Base-by-base conservation (phyloP, 2,329 filamentous ascomycete species). In the Drechslerella coelobrocha region DNA sequence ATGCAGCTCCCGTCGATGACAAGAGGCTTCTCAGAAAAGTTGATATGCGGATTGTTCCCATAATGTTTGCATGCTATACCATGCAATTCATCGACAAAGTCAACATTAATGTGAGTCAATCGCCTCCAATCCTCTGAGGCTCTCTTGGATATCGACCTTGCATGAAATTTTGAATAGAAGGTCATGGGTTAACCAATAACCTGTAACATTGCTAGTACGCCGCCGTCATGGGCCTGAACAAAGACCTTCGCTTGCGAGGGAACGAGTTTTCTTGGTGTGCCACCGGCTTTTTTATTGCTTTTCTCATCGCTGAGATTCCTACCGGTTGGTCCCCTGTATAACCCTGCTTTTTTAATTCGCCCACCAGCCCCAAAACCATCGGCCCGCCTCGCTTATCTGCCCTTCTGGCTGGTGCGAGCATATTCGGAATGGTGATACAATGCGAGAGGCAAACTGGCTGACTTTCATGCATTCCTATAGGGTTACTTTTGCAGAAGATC, bases 1-100 rank as follows among this genome's bases (percentile, higher is more conserved):
- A 61, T 41, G 12, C 73, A 53, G 69, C 74, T 47, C 69, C 72
- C 21, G 77, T 82, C 34, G 77, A 84, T 72, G 78, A 85, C 50
- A 78, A 78, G 68, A 77, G 78, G 1, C 76, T 87, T 45, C 79
- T 84, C 2, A 81, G 82, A 68, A 85, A 83, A 77, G 82, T 88
- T 52, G 85, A 88, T 74, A 83, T 79, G 78, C 82, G 80, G 52
- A 84, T 88, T 57, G 80, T 88, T 31, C 85, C 85, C 0, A 79
- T 87, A 57, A 86, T 87, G 83, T 86, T 87, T 69, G 77, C 81
- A 47, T 84, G 82, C 75, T 88, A 88, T 75, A 83, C 83, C n/a
- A 81, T 87, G 78, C 85, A 87, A 74, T 86, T 86, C 73, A 79
- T 87, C 47, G 86, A 88, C 79, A 88, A 88, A 78, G 83, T 87